These are phyloP conservation scores for Neurospora pannonica DNA, from an alignment of 495 filamentous ascomycete genomes.

Conservation along the genomic window DNA sequence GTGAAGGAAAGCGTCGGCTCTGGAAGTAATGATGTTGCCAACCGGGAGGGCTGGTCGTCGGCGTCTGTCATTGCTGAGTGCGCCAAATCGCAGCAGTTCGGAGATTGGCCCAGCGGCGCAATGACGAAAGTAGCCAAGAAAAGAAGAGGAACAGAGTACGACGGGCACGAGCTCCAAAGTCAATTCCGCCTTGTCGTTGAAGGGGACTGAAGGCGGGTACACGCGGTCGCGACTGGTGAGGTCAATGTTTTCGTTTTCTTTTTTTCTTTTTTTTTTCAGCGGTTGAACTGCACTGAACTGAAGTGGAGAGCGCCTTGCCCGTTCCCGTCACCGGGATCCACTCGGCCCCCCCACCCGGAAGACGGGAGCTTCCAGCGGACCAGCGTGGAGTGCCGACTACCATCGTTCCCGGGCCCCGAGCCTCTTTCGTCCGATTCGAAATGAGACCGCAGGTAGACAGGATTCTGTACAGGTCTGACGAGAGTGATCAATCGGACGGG, in stretches of 20 bases:
- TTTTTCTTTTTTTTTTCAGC: neutral
- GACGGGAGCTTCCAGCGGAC: neutral
- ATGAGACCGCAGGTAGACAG: too few species aligned
- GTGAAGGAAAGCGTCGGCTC: conserved; percentile 60
- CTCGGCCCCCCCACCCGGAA: neutral
- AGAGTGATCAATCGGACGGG: neutral
- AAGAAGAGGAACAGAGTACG: neutral
- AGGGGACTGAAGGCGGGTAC: neutral
- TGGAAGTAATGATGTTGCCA: conserved; percentile 25
- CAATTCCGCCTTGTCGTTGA: neutral
- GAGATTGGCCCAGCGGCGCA: neutral
- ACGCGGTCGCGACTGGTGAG: neutral
- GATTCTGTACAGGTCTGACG: too few species aligned
- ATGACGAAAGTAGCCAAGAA: neutral
- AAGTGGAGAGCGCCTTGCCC: neutral
- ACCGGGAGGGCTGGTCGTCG: neutral
- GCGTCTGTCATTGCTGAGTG: conserved; percentile 1
- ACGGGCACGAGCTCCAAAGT: neutral
- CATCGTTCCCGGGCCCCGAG: neutral
- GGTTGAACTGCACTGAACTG: neutral
- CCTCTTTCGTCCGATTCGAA: neutral
- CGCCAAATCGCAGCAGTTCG: neutral
- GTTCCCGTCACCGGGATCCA: neutral
- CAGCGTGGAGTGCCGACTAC: neutral
- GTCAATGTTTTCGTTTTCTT: neutral